Evolutionary conservation across 352 stramenopile species (phyloP).

Genomic region (Globisporangium abappressorium): DNA sequence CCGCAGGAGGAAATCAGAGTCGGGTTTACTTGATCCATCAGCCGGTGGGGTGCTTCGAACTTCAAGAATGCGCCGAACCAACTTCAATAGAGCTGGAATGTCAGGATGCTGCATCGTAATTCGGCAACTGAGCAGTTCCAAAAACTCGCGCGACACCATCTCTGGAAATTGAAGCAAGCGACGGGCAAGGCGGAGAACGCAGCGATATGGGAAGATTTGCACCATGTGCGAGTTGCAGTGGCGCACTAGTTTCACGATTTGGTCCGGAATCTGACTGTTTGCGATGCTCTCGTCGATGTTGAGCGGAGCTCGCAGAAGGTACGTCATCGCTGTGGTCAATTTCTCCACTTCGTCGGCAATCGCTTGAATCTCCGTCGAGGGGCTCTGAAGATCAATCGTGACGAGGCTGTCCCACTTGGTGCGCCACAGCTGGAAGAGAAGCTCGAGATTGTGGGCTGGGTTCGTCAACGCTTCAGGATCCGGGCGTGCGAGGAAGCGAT

Average conservation of each 20-base stretch:
- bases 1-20: slow-evolving; percentile 45
- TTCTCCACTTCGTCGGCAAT: slow-evolving; percentile 59
- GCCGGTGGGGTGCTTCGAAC: slow-evolving; percentile 33
- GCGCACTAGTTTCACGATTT: slow-evolving; percentile 72
- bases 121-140: slow-evolving; percentile 71
- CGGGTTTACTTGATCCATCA: slow-evolving; percentile 30
- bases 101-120: slow-evolving; percentile 69
- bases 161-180: slow-evolving; percentile 64
- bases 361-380: slow-evolving; percentile 44
- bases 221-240: slow-evolving; percentile 72
- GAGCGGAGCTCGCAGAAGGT: slow-evolving; percentile 63
- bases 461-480: slow-evolving; percentile 76
- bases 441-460: slow-evolving; percentile 71
- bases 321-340: slow-evolving; percentile 64
- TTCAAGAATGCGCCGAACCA: slow-evolving; percentile 72
- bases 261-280: slow-evolving; percentile 58
- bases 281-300: slow-evolving; percentile 72
- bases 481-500: slow-evolving; percentile 65
- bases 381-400: slow-evolving; percentile 59
- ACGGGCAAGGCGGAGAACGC: slow-evolving; percentile 54
- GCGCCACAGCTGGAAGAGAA: slow-evolving; percentile 75
- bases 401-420: slow-evolving; percentile 54
- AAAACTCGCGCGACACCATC: slow-evolving; percentile 64
- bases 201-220: slow-evolving; percentile 71
- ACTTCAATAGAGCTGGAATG: slow-evolving; percentile 62